phyloP scores from a whole-genome alignment of 805 yeast genomes.

The Candida khao-thaluensis region DNA sequence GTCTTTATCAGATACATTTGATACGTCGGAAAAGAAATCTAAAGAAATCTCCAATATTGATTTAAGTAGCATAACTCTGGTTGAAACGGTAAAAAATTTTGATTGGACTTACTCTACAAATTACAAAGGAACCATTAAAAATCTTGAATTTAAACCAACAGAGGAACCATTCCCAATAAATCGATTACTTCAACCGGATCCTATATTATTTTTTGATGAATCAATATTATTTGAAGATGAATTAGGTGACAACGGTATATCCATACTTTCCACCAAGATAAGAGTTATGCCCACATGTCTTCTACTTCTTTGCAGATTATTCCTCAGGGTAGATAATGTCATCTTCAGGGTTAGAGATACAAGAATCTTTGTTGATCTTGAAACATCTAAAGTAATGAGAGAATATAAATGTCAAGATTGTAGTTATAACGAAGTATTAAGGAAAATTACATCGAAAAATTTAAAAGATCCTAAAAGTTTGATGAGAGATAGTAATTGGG shows the following conservation, averaged over 20 bases:
- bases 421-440: slow-evolving; percentile 31
- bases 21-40: slow-evolving; percentile 25
- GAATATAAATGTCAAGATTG: slow-evolving; percentile 68
- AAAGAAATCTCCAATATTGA: slow-evolving; percentile 26
- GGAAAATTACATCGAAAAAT: slow-evolving; percentile 22
- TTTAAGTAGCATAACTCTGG: slow-evolving; percentile 42
- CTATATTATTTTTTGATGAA: slow-evolving; percentile 87
- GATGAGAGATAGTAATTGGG: slow-evolving; percentile 69
- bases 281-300: slow-evolving; percentile 86
- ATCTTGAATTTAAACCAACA: slow-evolving; percentile 21
- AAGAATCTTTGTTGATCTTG: slow-evolving; percentile 77
- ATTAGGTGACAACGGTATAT: slow-evolving; percentile 92
- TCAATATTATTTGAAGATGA: slow-evolving; percentile 91
- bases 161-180: slow-evolving; percentile 60
- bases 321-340: slow-evolving; percentile 87
- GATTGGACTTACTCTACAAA: slow-evolving; percentile 95
- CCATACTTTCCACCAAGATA: slow-evolving; percentile 72
- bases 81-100: slow-evolving; percentile 72
- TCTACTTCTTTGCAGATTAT: slow-evolving; percentile 71
- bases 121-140: slow-evolving; percentile 60
- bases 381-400: slow-evolving; percentile 59
- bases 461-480: slow-evolving; percentile 41
- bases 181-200: slow-evolving; percentile 70
- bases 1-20: slow-evolving; percentile 19
- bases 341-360: slow-evolving; percentile 82